A percentile compares a stretch with the other conserved stretches of the same genome.
Conservation (phyloP, 495 filamentous ascomycete species). For the Penicillium odoratum region DNA sequence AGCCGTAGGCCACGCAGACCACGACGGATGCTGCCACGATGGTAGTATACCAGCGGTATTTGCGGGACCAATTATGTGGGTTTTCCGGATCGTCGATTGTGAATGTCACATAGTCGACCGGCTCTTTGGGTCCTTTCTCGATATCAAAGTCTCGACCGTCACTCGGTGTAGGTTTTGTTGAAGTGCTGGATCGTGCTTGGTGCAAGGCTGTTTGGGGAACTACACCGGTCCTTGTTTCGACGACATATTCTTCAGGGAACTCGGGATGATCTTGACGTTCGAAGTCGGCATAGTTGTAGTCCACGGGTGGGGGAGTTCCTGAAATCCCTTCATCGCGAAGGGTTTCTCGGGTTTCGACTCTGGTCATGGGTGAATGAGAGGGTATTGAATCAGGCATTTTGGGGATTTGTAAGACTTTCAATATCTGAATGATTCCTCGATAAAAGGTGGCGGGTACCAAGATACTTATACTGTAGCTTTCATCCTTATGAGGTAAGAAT, state of each 20-base stretch:
- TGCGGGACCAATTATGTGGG: slow-evolving; percentile 52
- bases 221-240: slow-evolving; percentile 34
- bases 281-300: slow-evolving; percentile 32
- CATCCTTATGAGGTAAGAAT: background rate
- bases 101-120: slow-evolving; percentile 33
- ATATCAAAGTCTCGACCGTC: slow-evolving; percentile 11
- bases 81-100: slow-evolving; percentile 48
- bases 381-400: slow-evolving; percentile 9
- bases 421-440: background rate
- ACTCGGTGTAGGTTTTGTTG: slow-evolving; percentile 8
- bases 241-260: slow-evolving; percentile 35
- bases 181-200: slow-evolving; percentile 22
- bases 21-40: slow-evolving; percentile 53
- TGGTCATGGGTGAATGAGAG: slow-evolving; percentile 3
- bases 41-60: slow-evolving; percentile 61
- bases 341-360: slow-evolving; percentile 25
- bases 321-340: slow-evolving; percentile 23
- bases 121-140: slow-evolving; percentile 24
- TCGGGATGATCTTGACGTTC: slow-evolving; percentile 22
- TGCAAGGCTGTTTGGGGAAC: slow-evolving; percentile 30
- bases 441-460: background rate
- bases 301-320: slow-evolving; percentile 21
- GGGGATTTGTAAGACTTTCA: background rate
- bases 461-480: slow-evolving; percentile 15
- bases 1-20: slow-evolving; percentile 56